Evolutionary conservation across 192 early-diverging fungal species (phyloP).

Genomic region (Coemansia sp.): DNA sequence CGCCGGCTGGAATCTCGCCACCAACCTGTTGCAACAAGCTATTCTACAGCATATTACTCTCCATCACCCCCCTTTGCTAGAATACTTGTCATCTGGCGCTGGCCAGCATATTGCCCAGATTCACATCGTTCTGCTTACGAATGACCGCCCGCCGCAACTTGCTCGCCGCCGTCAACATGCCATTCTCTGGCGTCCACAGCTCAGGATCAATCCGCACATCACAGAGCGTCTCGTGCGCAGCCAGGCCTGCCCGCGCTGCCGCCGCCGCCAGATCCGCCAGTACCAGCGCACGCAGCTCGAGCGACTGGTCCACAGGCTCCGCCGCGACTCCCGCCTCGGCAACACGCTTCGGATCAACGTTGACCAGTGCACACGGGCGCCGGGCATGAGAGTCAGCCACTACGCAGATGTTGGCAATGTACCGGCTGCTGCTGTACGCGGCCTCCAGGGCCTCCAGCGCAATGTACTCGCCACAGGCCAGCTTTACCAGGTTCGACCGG

Average conservation of each 20-base stretch:
- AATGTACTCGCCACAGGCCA: constrained; percentile 87
- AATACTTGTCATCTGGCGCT: background rate
- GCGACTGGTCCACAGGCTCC: background rate
- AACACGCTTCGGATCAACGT: constrained; percentile 37
- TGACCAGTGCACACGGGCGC: constrained; percentile 72
- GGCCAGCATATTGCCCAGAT: constrained; percentile 6
- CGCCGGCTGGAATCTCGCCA: too few species aligned
- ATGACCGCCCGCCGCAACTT: constrained; percentile 85
- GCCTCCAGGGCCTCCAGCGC: constrained; percentile 93
- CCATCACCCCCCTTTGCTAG: too few species aligned
- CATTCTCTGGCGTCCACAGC: constrained; percentile 90
- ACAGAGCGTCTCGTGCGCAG: constrained; percentile 66
- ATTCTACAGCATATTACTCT: too few species aligned
- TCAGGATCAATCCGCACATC: constrained; percentile 62
- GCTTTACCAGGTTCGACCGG: constrained; percentile 90
- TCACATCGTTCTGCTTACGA: constrained; percentile 53
- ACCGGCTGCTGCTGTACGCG: constrained; percentile 68
- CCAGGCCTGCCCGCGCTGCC: constrained; percentile 64
- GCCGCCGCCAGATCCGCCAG: constrained; percentile 22
- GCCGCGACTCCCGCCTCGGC: background rate
- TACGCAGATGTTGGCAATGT: constrained; percentile 74
- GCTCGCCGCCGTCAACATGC: constrained; percentile 87
- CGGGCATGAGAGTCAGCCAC: constrained; percentile 65
- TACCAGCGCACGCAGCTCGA: background rate
- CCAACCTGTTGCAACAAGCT: too few species aligned